Base-by-base conservation (phyloP, 2,329 filamentous ascomycete genomes). In the Mycosphaerella sp. region DNA sequence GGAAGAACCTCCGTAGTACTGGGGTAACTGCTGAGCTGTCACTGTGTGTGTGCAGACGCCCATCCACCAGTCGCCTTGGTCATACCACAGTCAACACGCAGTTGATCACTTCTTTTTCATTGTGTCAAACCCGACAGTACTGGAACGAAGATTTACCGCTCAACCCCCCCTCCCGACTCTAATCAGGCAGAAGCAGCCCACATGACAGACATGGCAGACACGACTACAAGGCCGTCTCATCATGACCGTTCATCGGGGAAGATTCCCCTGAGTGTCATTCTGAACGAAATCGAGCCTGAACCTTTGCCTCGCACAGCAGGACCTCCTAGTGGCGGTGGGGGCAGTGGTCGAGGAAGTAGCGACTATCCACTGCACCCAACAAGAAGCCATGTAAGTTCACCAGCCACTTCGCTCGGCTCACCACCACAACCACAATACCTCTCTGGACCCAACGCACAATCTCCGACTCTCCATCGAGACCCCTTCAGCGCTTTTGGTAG, bases 201-300 rank as follows among this genome's bases (percentile, higher is more conserved):
- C 30, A 32, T 32, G 30, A n/a, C 30, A 32, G 30, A 32, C 30
- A 32, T 32, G 36, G 36, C 39, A 49, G 37, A 35, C 45, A 49
- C 41, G 45, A 37, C 50, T 8, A 21, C 44, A n/a, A 45, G 49
- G 13, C 49, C 37, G 4, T 41, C 44, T n/a, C 39, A 46, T n/a
- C 39, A 46, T 18, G 50, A 48, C 27, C 50, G 50, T 14, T 52
- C 50, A 21, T 18, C 51, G 17, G 51, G 51, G 28, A 53, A 49
- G 32, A 53, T 53, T 25, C 51, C 51, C 17, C 42, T 53, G 35
- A 53, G 47, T 21, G 43, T 49, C 34, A 49, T 53, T 18, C 51
- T 53, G 16, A 49, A 50, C 18, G 48, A 40, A 21, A 34, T 40
- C 13, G 41, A 44, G 35, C 48, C 41, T 6, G 45, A 49, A 27